Conservation (phyloP, 2,329 filamentous ascomycete genomes). For the Ceratocystis destructans region DNA sequence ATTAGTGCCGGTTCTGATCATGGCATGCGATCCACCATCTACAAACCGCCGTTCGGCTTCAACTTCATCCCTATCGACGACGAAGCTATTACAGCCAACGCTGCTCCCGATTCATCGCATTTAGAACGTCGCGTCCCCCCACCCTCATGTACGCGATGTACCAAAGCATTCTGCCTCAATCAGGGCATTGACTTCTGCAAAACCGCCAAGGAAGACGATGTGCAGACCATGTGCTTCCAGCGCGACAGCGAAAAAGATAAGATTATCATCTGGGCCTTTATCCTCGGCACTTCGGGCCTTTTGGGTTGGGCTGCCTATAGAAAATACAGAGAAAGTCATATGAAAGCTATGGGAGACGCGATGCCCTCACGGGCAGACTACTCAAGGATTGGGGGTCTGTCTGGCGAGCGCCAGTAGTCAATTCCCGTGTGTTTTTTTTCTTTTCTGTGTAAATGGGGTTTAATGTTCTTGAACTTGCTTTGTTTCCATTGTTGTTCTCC, state of each 20-base stretch:
- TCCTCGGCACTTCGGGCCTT: slow-evolving; percentile 43
- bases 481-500: background rate
- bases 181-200: slow-evolving; percentile 50
- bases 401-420: background rate
- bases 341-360: background rate
- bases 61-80: slow-evolving; percentile 19
- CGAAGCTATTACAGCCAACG: background rate
- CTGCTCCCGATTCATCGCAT: slow-evolving; percentile 10
- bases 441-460: background rate
- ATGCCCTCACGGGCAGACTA: slow-evolving; percentile 11
- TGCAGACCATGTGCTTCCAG: slow-evolving; percentile 51
- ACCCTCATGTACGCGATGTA: slow-evolving; percentile 45
- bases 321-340: slow-evolving; percentile 6
- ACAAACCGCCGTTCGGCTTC: slow-evolving; percentile 21
- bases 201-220: slow-evolving; percentile 46
- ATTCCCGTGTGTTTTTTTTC: background rate
- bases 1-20: slow-evolving; percentile 23
- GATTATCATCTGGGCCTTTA: slow-evolving; percentile 52
- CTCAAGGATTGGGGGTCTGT: slow-evolving; percentile 2
- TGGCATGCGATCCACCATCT: slow-evolving; percentile 20
- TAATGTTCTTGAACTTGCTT: background rate
- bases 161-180: slow-evolving; percentile 48
- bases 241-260: slow-evolving; percentile 53
- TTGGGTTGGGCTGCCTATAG: slow-evolving; percentile 44
- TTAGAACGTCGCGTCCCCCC: slow-evolving; percentile 25